Conservation (phyloP, 345 rosid genomes). For the Populus simonii region DNA sequence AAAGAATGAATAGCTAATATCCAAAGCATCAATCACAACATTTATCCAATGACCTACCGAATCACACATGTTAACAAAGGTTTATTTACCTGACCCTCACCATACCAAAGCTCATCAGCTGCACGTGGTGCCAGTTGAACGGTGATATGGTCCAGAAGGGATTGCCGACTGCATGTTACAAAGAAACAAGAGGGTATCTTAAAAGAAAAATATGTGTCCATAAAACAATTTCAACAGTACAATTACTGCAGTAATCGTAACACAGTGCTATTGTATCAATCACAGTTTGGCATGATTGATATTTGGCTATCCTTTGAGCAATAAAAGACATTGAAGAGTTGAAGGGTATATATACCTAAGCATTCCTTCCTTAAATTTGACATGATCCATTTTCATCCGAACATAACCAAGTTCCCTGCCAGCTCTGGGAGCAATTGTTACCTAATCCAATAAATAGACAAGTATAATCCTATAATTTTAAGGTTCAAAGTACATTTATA, state of each 20-base stretch:
- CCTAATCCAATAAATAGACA: conserved; percentile 36
- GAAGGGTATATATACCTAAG: conserved; percentile 46
- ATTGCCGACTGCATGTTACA: conserved; percentile 63
- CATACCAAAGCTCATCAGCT: conserved; percentile 91
- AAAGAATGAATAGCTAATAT: too few relatives aligned
- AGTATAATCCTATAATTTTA: conserved; percentile 25
- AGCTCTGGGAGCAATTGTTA: conserved; percentile 88
- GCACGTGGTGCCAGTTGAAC: conserved; percentile 97
- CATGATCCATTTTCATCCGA: conserved; percentile 81
- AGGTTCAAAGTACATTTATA: too few relatives aligned
- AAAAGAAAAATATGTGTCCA: background rate
- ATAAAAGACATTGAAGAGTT: background rate
- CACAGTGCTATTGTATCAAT: background rate
- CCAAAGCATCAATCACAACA: too few relatives aligned
- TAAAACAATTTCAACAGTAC: background rate
- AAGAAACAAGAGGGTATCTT: background rate
- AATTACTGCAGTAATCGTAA: background rate
- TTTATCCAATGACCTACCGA: too few relatives aligned
- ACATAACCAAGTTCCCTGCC: conserved; percentile 91
- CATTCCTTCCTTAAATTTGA: conserved; percentile 79
- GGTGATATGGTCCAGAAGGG: conserved; percentile 85
- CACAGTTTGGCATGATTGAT: background rate
- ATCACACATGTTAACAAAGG: background rate
- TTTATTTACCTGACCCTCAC: conserved; percentile 66
- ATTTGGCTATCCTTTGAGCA: background rate